phyloP scores from a whole-genome alignment of 75 land plant species.

The Picea sitchensis region DNA sequence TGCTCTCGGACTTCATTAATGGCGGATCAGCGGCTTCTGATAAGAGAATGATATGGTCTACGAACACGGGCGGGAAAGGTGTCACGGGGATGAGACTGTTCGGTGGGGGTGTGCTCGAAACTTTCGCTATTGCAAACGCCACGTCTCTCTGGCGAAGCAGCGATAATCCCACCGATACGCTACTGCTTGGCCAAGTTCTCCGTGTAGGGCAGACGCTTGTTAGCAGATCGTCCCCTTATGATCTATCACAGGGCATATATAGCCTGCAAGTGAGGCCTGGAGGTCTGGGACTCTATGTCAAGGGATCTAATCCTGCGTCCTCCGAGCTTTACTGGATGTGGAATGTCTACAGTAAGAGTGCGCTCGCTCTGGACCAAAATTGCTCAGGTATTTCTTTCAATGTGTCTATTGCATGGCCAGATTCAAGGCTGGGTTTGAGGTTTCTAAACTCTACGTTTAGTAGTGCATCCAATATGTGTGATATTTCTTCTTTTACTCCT shows the following conservation, averaged over 20 bases:
- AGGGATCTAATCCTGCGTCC: background rate
- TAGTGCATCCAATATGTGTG: background rate
- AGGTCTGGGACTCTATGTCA: background rate
- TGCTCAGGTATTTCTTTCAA: background rate
- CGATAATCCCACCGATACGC: background rate
- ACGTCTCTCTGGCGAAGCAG: background rate
- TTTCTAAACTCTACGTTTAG: too few species aligned
- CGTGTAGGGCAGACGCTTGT: background rate
- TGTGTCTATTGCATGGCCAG: background rate
- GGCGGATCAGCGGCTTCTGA: too few species aligned
- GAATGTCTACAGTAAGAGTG: background rate
- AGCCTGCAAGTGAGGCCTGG: background rate
- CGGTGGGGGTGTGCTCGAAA: background rate
- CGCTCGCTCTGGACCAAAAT: background rate
- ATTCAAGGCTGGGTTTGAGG: background rate
- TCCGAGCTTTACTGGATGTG: slow-evolving; percentile 8
- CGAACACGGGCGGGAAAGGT: slow-evolving; percentile 18
- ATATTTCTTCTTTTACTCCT: background rate
- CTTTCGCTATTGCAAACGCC: background rate
- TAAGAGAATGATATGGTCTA: slow-evolving; percentile 14
- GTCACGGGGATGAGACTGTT: background rate
- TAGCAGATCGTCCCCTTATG: background rate
- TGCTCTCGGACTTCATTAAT: background rate
- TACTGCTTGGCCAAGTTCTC: background rate
- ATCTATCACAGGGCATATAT: background rate